A percentile compares a stretch with the other conserved stretches of the same genome.
phyloP scores from a whole-genome alignment of 331 rosid species.

The Quercus lobata region DNA sequence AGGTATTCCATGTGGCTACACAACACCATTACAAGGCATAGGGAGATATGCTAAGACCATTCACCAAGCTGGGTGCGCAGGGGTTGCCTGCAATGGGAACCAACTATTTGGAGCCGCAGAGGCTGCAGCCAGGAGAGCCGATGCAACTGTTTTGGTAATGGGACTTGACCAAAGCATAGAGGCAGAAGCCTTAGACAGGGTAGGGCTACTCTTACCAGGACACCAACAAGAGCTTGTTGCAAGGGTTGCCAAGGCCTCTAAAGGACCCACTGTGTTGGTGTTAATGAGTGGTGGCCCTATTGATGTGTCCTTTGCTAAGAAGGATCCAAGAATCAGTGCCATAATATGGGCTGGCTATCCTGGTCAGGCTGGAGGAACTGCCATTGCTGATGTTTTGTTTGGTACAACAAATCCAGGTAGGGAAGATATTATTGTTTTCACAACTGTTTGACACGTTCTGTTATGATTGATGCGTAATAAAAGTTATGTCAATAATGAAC shows the following conservation, averaged over 20 bases:
- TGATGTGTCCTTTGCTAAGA: slow-evolving; percentile 68
- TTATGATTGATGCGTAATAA: no score
- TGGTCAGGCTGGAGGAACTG: slow-evolving; percentile 95
- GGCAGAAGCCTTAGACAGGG: slow-evolving; percentile 66
- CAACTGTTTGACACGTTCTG: no score
- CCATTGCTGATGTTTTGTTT: slow-evolving; percentile 82
- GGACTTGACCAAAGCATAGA: slow-evolving; percentile 88
- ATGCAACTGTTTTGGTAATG: slow-evolving; percentile 72
- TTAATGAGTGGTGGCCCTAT: slow-evolving; percentile 88
- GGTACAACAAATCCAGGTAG: slow-evolving; percentile 78
- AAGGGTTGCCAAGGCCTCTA: slow-evolving; percentile 48
- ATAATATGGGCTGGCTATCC: slow-evolving; percentile 98
- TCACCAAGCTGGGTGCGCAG: slow-evolving; percentile 56
- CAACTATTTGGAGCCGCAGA: slow-evolving; percentile 51
- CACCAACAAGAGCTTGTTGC: slow-evolving; percentile 68
- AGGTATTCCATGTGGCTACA: slow-evolving; percentile 86
- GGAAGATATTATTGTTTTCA: no score
- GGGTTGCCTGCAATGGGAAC: slow-evolving; percentile 46
- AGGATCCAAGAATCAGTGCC: slow-evolving; percentile 54
- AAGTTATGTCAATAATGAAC: no score
- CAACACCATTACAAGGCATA: slow-evolving; percentile 77
- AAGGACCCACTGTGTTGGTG: slow-evolving; percentile 75
- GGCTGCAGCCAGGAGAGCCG: slow-evolving; percentile 44
- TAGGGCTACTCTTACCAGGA: slow-evolving; percentile 60
- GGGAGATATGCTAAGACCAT: slow-evolving; percentile 54